Conservation (phyloP, 2,329 filamentous ascomycete genomes). For the Verticillium albo-atrum region DNA sequence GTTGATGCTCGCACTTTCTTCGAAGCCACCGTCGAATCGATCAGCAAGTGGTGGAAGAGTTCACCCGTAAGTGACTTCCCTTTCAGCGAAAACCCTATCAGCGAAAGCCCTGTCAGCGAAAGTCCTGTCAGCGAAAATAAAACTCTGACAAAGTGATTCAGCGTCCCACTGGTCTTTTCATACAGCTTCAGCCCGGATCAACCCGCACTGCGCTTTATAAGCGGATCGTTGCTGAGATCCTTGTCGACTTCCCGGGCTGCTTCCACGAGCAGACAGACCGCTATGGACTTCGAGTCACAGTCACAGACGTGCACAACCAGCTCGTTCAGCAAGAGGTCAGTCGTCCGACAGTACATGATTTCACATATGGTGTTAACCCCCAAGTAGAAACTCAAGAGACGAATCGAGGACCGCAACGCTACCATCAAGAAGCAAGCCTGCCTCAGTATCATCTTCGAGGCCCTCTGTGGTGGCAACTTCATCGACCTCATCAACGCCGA, state of each 20-base stretch:
- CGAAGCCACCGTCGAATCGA: background rate
- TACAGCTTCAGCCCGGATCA: background rate
- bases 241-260: background rate
- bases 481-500: slow-evolving; percentile 6
- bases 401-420: background rate
- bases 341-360: background rate
- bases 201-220: background rate
- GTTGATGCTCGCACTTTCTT: background rate
- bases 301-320: background rate
- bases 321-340: background rate
- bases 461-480: slow-evolving; percentile 23
- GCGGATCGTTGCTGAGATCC: background rate
- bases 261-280: background rate
- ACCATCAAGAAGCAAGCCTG: background rate
- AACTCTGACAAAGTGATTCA: background rate
- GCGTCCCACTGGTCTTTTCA: background rate
- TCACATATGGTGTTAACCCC: background rate
- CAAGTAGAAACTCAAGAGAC: background rate
- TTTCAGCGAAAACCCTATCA: background rate
- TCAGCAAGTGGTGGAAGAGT: background rate
- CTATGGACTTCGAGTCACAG: background rate
- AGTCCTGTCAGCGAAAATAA: too few relatives aligned
- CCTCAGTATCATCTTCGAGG: slow-evolving; percentile 17
- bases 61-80: background rate
- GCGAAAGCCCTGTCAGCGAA: too few relatives aligned